phyloP scores from a whole-genome alignment of 345 rosid genomes.

The Eucalyptus urophylla region DNA sequence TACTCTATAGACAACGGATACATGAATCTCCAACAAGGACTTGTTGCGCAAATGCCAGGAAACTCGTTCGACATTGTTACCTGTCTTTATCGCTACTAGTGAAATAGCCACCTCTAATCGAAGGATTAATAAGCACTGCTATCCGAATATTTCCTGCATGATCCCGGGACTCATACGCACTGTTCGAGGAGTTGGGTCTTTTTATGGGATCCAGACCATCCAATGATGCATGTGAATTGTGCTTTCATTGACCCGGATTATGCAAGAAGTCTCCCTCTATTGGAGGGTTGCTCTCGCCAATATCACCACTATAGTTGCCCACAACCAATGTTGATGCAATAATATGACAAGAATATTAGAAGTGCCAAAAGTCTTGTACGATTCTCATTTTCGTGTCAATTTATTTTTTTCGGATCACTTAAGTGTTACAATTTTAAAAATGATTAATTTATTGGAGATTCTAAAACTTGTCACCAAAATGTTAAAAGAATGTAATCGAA shows the following conservation, averaged over 20 bases:
- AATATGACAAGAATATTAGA: fast-evolving
- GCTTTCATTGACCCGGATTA: neutral
- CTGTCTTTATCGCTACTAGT: neutral
- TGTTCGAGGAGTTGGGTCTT: neutral
- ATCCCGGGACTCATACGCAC: neutral
- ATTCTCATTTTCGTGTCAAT: fast-evolving
- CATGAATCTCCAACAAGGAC: neutral
- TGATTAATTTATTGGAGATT: fast-evolving
- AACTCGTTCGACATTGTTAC: neutral
- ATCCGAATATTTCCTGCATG: neutral
- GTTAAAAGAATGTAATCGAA: no score
- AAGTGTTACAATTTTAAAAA: no score
- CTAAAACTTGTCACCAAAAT: no score
- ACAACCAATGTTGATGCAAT: neutral
- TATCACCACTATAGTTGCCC: neutral
- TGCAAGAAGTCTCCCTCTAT: neutral
- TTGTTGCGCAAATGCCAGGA: neutral
- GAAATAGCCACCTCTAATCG: neutral
- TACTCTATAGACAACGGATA: neutral
- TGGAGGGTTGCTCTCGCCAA: neutral
- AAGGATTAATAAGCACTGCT: neutral
- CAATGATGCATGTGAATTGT: neutral
- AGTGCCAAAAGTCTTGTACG: fast-evolving
- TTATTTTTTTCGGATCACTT: fast-evolving
- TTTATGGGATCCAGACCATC: neutral